Base-by-base conservation (phyloP, 768 basidiomycete genomes). In the Dentipellis fragilis region DNA sequence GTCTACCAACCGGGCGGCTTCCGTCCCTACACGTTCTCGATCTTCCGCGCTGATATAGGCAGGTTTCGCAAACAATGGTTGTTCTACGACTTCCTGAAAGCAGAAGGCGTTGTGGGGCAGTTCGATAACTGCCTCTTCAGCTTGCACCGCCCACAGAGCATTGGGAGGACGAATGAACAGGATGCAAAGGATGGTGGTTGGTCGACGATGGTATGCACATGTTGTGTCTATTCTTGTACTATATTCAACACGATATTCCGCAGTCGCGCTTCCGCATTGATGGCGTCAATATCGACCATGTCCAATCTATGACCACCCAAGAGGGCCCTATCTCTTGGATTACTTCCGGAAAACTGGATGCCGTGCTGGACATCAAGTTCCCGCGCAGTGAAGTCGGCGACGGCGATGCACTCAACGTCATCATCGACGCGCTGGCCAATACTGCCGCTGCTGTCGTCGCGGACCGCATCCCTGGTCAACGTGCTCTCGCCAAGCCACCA, bases 71-170 rank as follows among this genome's bases (percentile, higher is more conserved):
- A 96, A 68, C 84, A 88, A 64, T 98, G 93, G 93, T 63, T 95
- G 38, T 96, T 96, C 69, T 94, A 94, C 68, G 96, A 99, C 69
- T 84, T 98, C 60, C 71, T 98, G 57, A 68, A 66, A 50, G 94
- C 96, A 0, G 94, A 97, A 66, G 90, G 88, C 60, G 87, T 98
- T 42, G 95, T 96, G 9, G 96, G 96, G 4, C 96, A 99, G 68
- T 90, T 93, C 59, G 96, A 99, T 67, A 97, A 97, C 66, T 99
- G 96, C 64, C 67, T 99, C 17, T 96, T 96, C 73, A 97, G 94
- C 66, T 67, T 99, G 59, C 96, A 98, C 65, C 88, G 85, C 65
- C 95, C 95, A 6, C 95, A 97, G 72, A 95, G 91, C 66, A 90
- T 98, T 51, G 92, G 94, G 1, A 76, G 91, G 58, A 93, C 91